Conservation (phyloP, 1,284 basidiomycete genomes). For the Porodaedalea pini region DNA sequence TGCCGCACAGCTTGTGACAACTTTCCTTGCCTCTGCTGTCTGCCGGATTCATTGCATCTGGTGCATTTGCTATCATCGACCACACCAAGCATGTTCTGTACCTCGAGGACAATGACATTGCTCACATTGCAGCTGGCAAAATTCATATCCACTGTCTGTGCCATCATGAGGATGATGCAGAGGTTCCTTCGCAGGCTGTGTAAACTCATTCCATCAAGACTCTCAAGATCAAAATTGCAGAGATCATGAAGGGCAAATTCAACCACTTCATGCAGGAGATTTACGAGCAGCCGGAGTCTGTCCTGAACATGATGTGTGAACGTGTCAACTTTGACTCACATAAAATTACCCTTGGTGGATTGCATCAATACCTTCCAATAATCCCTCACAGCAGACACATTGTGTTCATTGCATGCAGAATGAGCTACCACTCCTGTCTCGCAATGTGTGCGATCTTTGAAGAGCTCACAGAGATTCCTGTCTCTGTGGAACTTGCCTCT, state of each 20-base stretch:
- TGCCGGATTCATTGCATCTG: constrained; percentile 99
- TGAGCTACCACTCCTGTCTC: constrained; percentile 95
- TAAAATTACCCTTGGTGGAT: constrained; percentile 90
- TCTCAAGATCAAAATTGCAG: constrained; percentile 96
- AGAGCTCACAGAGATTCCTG: constrained; percentile 98
- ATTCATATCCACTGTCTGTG: constrained; percentile 98
- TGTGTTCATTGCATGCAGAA: constrained; percentile 97
- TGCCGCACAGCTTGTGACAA: constrained; percentile 35
- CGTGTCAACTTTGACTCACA: constrained; percentile 98
- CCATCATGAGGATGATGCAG: constrained; percentile 71
- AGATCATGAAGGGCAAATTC: constrained; percentile 99
- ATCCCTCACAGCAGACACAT: constrained; percentile 94
- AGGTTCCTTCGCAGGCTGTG: constrained; percentile 54
- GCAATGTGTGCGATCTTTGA: constrained; percentile 99
- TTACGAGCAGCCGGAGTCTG: constrained; percentile 99
- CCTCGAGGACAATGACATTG: constrained; percentile 98
- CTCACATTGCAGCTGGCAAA: constrained; percentile 95
- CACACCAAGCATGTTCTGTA: constrained; percentile 99
- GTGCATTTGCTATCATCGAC: constrained; percentile 94
- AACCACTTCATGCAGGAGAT: constrained; percentile 99
- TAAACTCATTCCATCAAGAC: constrained; percentile 96
- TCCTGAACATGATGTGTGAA: constrained; percentile 99
- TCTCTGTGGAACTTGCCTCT: constrained; percentile 94
- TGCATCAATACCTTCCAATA: constrained; percentile 93
- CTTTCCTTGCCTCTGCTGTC: too few relatives aligned